Evolutionary conservation across 2,329 filamentous ascomycete genomes (phyloP).

Genomic region (Fusarium sterilihyphosum): DNA sequence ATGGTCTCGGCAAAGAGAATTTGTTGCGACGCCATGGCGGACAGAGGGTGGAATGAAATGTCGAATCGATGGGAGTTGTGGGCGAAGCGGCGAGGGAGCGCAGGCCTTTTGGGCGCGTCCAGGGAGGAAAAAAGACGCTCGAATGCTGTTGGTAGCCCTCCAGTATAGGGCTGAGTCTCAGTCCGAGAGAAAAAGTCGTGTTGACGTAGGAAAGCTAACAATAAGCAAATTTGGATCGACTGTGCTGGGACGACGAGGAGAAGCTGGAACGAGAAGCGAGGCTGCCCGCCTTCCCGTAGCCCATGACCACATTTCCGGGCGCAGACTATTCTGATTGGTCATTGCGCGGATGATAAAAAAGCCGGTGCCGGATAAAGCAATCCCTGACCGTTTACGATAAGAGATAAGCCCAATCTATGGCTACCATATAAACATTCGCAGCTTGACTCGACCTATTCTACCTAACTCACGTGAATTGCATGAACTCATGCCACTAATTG

Average conservation of each 20-base stretch:
- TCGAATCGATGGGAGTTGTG: slow-evolving; percentile 22
- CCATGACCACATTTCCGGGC: slow-evolving; percentile 45
- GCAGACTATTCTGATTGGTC: slow-evolving; percentile 33
- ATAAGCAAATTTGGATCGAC: slow-evolving; percentile 38
- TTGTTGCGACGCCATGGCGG: slow-evolving; percentile 62
- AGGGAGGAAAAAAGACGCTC: neutral
- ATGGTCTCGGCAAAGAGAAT: slow-evolving; percentile 73
- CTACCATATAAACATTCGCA: neutral
- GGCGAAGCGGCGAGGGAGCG: slow-evolving; percentile 30
- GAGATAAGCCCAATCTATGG: slow-evolving; percentile 1
- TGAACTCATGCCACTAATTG: neutral
- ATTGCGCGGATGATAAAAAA: slow-evolving; percentile 33
- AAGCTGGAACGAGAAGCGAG: slow-evolving; percentile 44
- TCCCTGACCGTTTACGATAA: neutral
- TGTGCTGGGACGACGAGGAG: slow-evolving; percentile 41
- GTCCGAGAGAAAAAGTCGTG: slow-evolving; percentile 1
- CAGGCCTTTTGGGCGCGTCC: slow-evolving; percentile 12
- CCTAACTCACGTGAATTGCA: neutral
- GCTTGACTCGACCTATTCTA: neutral
- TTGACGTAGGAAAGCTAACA: slow-evolving; percentile 10
- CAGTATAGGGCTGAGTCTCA: neutral
- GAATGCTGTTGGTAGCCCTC: neutral
- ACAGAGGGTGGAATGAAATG: slow-evolving; percentile 17
- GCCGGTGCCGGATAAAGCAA: slow-evolving; percentile 34
- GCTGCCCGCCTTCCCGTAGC: slow-evolving; percentile 46